Base-by-base conservation (phyloP, 2,329 filamentous ascomycete genomes). In the Aaosphaeria pasadenensis region DNA sequence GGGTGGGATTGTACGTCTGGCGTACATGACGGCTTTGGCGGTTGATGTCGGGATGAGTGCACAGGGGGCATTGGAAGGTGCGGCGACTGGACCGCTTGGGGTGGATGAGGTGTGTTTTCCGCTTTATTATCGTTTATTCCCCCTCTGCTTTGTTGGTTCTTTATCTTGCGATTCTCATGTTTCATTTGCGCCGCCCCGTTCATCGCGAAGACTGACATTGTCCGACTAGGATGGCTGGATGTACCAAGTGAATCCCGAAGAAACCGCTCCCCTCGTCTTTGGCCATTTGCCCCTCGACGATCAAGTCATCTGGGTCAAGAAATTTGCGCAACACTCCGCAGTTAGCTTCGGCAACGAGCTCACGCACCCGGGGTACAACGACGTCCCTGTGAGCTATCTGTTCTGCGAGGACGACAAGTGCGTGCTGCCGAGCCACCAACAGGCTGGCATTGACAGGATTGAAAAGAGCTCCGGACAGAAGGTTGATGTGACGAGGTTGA, bases 321-420 rank as follows among this genome's bases (percentile, higher is more conserved):
- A 49, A 7, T 59, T 62, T 30, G 38, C 52, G 3, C 52, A 51
- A 9, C 74, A 77, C 42, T 72, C 69, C 0, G 51, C 59, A 6
- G 47, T 58, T 7, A 65, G 60, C 40, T 75, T 76, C 50, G 46
- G 40, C 0, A 60, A 59, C 17, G 51, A 57, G 3, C 50, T 76
- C 38, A 72, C 68, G 1, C 62, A 76, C 52, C 49, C 66, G 2
- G 72, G 71, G 0, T 76, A 74, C 50, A 71, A 69, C 46, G 63
- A 75, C 33, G 57, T 74, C 1, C 69, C 69, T 0, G 68, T 71
- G 3, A 74, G 67, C 1, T 77, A 71, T 48, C 54, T 76, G 6
- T 58, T 76, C 9, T 70, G 67, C 36, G 66, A 71, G 40, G 50
- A 64, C 0, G 72, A 77, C 48, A 7, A 45, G 7, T 53, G 58